Evolutionary conservation across 1,284 basidiomycete species (phyloP), one percentile per base, ranked within the genome.

Genomic region (Rhodotorula sp.): DNA sequence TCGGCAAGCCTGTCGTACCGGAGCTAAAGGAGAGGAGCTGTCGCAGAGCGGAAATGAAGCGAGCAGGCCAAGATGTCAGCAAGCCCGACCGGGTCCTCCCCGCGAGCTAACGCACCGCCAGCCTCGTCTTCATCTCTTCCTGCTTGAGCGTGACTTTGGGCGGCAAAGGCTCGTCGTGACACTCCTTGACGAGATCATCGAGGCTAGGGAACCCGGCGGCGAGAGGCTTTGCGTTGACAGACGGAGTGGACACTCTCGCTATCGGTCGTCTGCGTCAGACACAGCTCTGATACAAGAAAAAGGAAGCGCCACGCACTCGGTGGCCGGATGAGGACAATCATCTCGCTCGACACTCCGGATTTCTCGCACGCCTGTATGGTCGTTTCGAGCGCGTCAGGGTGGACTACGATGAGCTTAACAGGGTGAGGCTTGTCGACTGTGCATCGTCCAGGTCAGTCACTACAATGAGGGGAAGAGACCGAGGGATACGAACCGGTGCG

Each of bases 1-100:
- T 92, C 2, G 91, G 88, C 75, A 85, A 86, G 11, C 90, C 90
- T 72, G 91, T 92, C 2, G 91, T 92, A 24, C 90, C 91, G 66
- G 87, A 89, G 0, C 89, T 91, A 78, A 92, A 90, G 60, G 84
- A 87, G 50, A 91, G 80, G 73, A 92, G 87, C 40, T 44, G 40
- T 44, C 11, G 40, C 16, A 13, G 40, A 44, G 40, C 40, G 40
- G 40, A 44, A 15, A 18, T 18, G 16, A 18, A 44, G 40, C 40
- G 40, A 44, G 16, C 3, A 18, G 40, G 40, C 40, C 8, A 44
- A 44, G 40, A 44, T 44, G 40, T 44, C 40, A 44, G 40, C 40
- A 18, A 13, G 13, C 15, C 11, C 40, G 3, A 44, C 40, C 16
- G 16, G 9, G 40, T 18, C 40, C 16, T 44, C 40, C 16, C 16